phyloP scores from a whole-genome alignment of 805 yeast genomes.

The Sugiyamaella lignohabitans region DNA sequence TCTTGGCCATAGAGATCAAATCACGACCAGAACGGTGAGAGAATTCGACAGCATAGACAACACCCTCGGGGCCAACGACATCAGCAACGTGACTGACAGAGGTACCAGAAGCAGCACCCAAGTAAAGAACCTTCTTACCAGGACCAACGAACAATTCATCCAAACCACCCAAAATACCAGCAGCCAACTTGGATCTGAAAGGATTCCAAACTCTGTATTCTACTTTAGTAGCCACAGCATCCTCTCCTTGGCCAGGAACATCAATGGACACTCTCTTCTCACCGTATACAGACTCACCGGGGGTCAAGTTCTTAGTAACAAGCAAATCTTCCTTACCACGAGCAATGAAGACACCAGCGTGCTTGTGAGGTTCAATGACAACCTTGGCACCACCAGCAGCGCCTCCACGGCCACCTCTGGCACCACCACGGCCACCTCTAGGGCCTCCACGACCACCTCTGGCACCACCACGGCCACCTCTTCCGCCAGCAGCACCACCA shows the following conservation, averaged over 20 bases:
- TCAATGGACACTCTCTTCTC: constrained; percentile 94
- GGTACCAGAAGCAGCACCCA: constrained; percentile 99
- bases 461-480: constrained; percentile 44
- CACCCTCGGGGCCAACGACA: constrained; percentile 98
- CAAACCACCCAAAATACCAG: constrained; percentile 99
- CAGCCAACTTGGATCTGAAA: constrained; percentile 98
- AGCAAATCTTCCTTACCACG: constrained; percentile 99
- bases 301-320: constrained; percentile 94
- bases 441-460: constrained; percentile 45
- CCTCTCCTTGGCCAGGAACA: constrained; percentile 82
- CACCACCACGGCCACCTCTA: constrained; percentile 50
- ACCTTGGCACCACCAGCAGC: constrained; percentile 80
- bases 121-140: constrained; percentile 92
- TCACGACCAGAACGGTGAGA: constrained; percentile 99
- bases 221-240: constrained; percentile 63
- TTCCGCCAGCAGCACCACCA: constrained; percentile 32
- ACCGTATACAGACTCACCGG: constrained; percentile 98
- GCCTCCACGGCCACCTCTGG: constrained; percentile 52
- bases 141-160: constrained; percentile 97
- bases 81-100: constrained; percentile 98
- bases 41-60: constrained; percentile 98
- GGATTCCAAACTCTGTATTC: constrained; percentile 99
- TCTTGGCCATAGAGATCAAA: constrained; percentile 98
- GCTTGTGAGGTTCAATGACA: constrained; percentile 97
- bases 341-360: constrained; percentile 96